These are phyloP conservation scores for Epichloe baconii DNA, from an alignment of 2,329 filamentous ascomycete genomes.

Conservation along the genomic window DNA sequence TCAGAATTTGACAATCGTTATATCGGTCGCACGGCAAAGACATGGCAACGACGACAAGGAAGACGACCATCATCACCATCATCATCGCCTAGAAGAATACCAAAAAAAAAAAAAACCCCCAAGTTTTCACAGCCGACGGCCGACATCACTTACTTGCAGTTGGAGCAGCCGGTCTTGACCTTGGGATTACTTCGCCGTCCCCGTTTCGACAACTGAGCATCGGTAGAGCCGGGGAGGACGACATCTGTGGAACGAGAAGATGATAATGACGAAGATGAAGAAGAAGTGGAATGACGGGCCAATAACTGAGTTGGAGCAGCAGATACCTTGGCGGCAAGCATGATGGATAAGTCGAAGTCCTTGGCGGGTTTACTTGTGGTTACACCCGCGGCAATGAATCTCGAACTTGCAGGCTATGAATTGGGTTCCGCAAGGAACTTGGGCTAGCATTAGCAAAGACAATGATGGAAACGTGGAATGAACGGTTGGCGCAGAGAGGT, in stretches of 20 bases:
- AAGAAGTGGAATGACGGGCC: background rate
- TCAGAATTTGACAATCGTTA: background rate
- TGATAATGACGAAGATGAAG: background rate
- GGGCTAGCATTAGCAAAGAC: background rate
- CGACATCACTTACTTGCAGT: conserved; percentile 47
- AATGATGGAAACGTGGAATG: background rate
- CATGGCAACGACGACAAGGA: background rate
- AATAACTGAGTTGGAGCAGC: background rate
- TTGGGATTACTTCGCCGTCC: conserved; percentile 43
- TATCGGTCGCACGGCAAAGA: background rate
- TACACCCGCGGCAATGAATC: background rate
- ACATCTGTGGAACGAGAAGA: background rate
- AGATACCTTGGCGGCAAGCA: background rate
- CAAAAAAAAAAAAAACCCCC: background rate
- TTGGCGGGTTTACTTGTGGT: background rate
- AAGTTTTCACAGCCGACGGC: background rate
- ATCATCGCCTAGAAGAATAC: background rate
- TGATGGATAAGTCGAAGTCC: background rate
- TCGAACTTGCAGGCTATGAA: background rate
- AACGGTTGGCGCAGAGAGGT: background rate
- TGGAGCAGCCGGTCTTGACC: conserved; percentile 53
- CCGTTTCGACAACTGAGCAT: conserved; percentile 21
- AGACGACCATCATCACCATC: background rate
- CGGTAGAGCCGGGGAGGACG: background rate
- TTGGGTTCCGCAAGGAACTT: background rate